Conservation (phyloP, 2,329 filamentous ascomycete genomes). For the Microdochium paspali region DNA sequence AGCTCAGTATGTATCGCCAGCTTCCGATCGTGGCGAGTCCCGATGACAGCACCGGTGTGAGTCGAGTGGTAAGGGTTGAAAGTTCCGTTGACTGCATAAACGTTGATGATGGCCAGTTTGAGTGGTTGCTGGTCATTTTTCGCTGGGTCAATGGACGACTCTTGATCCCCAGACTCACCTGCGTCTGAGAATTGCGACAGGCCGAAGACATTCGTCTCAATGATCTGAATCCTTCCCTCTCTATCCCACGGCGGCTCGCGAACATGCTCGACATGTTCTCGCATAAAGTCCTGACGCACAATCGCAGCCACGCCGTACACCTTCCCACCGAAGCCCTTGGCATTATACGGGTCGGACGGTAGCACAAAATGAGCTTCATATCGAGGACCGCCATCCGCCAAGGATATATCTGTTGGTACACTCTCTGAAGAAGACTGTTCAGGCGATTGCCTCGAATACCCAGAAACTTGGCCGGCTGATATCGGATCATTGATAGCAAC, state of each 20-base stretch:
- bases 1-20: slow-evolving; percentile 34
- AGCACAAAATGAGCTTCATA: slow-evolving; percentile 36
- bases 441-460: not conserved
- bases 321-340: slow-evolving; percentile 35
- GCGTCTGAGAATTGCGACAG: not conserved
- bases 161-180: not conserved
- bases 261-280: slow-evolving; percentile 15
- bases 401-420: not conserved
- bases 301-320: slow-evolving; percentile 43
- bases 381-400: slow-evolving; percentile 17
- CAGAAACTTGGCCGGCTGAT: not conserved
- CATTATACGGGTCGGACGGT: slow-evolving; percentile 38
- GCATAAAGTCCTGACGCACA: slow-evolving; percentile 31
- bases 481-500: slow-evolving; percentile 1
- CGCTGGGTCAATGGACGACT: not conserved
- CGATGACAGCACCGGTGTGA: slow-evolving; percentile 26
- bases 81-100: slow-evolving; percentile 45
- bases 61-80: slow-evolving; percentile 32
- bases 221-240: slow-evolving; percentile 40
- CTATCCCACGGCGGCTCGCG: slow-evolving; percentile 37
- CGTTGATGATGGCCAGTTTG: slow-evolving; percentile 36
- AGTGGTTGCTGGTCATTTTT: not conserved
- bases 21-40: slow-evolving; percentile 42
- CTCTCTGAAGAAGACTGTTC: not conserved
- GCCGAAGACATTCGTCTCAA: slow-evolving; percentile 20